phyloP scores from a whole-genome alignment of 345 rosid species.

The Mallotus nudiflorus region DNA sequence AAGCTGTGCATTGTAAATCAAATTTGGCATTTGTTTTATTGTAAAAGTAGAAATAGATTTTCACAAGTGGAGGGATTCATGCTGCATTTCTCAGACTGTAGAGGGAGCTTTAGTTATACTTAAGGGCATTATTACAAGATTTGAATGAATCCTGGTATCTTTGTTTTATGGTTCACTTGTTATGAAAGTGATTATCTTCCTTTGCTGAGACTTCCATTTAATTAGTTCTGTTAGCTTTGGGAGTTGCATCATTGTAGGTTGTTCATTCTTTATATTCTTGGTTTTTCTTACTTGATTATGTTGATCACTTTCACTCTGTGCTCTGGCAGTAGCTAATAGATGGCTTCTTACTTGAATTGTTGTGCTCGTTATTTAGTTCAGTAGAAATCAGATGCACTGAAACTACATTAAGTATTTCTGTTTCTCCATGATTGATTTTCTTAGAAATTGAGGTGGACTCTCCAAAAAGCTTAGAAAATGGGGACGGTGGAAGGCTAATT shows the following conservation, averaged over 20 bases:
- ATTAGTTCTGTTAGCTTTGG: not conserved
- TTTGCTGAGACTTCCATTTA: slow-evolving; percentile 4
- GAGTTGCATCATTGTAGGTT: not conserved
- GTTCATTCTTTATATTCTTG: not conserved
- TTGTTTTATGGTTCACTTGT: slow-evolving; percentile 1
- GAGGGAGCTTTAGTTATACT: not conserved
- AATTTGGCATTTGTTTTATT: not conserved
- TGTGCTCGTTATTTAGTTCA: not conserved
- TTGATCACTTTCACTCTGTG: not conserved
- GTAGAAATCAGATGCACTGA: not conserved
- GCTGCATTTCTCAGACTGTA: not conserved
- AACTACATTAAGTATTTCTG: slow-evolving; percentile 1
- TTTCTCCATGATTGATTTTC: not conserved
- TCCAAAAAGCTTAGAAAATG: slow-evolving; percentile 76
- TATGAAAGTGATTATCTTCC: not conserved
- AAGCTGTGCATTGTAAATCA: not conserved
- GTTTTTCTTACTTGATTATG: not conserved
- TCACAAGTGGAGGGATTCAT: not conserved
- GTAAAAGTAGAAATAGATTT: not conserved
- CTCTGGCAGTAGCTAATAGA: not conserved
- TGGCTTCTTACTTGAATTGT: not conserved
- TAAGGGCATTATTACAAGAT: not conserved
- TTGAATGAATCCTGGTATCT: not conserved
- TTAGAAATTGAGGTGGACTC: slow-evolving; percentile 89
- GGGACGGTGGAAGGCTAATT: slow-evolving; percentile 71